Conservation (phyloP, 129 eudicot genomes). For the Centaurea solstitialis region DNA sequence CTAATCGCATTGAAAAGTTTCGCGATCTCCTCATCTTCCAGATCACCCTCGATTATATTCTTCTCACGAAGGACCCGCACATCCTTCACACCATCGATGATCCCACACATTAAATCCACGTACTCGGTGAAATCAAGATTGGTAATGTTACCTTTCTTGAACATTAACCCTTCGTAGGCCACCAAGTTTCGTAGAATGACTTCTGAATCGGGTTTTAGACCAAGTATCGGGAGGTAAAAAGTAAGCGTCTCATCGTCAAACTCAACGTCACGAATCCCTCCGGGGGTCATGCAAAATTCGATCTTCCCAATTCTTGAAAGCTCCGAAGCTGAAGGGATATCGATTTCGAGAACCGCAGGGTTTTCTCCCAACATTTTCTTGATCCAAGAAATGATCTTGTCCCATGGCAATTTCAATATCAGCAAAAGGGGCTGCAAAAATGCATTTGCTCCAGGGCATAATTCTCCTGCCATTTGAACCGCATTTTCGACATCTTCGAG, state of each 20-base stretch:
- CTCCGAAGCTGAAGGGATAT: conserved; percentile 49
- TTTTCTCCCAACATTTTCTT: conserved; percentile 30
- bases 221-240: conserved; percentile 41
- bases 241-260: conserved; percentile 32
- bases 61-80: conserved; percentile 34
- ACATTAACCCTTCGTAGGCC: conserved; percentile 39
- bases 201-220: conserved; percentile 26
- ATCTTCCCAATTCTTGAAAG: conserved; percentile 30
- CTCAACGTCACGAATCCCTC: conserved; percentile 42
- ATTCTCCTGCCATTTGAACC: conserved; percentile 25
- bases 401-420: conserved; percentile 37
- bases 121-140: conserved; percentile 36
- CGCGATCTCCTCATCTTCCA: conserved; percentile 30
- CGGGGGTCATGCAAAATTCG: conserved; percentile 39
- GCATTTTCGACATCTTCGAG: conserved; percentile 27
- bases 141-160: conserved; percentile 12
- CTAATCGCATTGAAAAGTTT: conserved; percentile 35
- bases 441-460: conserved; percentile 25
- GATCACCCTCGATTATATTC: conserved; percentile 36
- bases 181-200: conserved; percentile 36
- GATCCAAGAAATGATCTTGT: conserved; percentile 31
- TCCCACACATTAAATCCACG: conserved; percentile 45
- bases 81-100: conserved; percentile 34
- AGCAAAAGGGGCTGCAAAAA: conserved; percentile 32
- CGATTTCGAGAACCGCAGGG: conserved; percentile 44